Evolutionary conservation across 1,284 basidiomycete species (phyloP), one percentile per base, ranked within the genome.

Genomic region (Moesziomyces antarcticus): DNA sequence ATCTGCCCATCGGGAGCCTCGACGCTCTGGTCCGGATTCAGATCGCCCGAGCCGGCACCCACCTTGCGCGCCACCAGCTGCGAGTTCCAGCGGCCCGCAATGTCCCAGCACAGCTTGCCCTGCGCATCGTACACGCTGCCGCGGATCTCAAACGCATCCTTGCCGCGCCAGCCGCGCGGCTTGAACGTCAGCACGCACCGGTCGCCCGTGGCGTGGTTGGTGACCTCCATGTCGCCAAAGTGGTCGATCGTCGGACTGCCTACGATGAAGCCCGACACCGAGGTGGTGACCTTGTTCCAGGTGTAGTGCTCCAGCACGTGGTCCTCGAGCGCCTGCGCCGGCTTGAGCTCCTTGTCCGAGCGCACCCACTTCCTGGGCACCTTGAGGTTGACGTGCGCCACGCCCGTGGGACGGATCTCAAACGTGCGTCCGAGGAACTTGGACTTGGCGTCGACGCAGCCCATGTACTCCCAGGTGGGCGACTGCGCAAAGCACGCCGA

Each of bases 241-340:
- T 99, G 96, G 83, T 98, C 96, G 73, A 98, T 98, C 24, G 93
- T 93, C 1, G 94, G 94, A 24, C 89, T 90, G 7, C 95, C 96
- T 43, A 96, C 88, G 75, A 98, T 94, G 82, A 98, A 98, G 27
- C 94, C 94, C 10, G 93, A 95, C 8, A 83, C 79, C 56, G 73
- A 80, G 7, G 80, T 82, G 8, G 80, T 83, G 21, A 83, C 82
- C 85, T 98, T 98, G 86, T 94, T 94, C 93, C 93, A 97, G 50
- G 90, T 91, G 82, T 91, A 95, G 82, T 95, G 93, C 85, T 10
- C 92, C 89, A 77, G 22, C 48, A 78, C 65, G 49, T 57, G 56
- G 18, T 67, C 63, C 9, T 42, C 18, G 18, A 72, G 13, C 49
- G 46, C 16, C 2, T 33, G 50, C 18, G 67, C 67, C 40, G 56